Evolutionary conservation across 176 grass and related monocot genomes (phyloP).

Genomic region (Dendrocalamus sinicus): DNA sequence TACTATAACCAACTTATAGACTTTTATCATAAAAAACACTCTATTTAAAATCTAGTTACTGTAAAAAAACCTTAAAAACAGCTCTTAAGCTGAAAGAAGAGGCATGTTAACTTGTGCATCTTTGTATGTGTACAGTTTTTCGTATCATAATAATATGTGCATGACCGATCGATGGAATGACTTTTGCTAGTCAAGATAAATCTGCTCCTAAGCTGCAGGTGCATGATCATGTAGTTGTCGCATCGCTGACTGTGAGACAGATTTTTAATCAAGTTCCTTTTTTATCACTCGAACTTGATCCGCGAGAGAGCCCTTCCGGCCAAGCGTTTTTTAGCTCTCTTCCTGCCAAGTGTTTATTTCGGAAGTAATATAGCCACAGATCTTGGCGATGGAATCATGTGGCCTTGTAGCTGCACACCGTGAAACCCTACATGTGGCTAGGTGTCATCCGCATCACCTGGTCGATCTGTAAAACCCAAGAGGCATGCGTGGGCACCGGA

Average conservation of each 20-base stretch:
- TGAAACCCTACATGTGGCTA: not conserved
- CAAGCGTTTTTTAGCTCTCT: not conserved
- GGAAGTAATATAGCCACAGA: not conserved
- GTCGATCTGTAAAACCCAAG: not conserved
- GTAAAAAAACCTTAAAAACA: too few relatives aligned
- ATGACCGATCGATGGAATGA: not conserved
- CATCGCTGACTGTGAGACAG: not conserved
- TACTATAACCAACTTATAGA: too few relatives aligned
- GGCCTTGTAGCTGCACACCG: not conserved
- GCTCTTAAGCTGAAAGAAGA: too few relatives aligned
- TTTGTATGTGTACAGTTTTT: not conserved
- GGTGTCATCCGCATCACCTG: not conserved
- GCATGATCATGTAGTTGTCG: not conserved
- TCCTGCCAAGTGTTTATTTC: not conserved
- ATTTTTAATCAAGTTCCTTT: too few relatives aligned
- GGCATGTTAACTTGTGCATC: too few relatives aligned
- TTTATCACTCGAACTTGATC: too few relatives aligned
- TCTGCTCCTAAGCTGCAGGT: not conserved
- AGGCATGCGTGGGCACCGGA: not conserved
- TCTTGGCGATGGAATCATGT: not conserved
- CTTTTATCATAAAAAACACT: too few relatives aligned
- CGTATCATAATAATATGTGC: not conserved
- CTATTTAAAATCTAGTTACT: too few relatives aligned
- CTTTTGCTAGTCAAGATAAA: not conserved
- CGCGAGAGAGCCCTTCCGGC: not conserved